These are phyloP conservation scores for Coemansia sp. DNA, from an alignment of 371 early-diverging fungal species.

Conservation along the genomic window DNA sequence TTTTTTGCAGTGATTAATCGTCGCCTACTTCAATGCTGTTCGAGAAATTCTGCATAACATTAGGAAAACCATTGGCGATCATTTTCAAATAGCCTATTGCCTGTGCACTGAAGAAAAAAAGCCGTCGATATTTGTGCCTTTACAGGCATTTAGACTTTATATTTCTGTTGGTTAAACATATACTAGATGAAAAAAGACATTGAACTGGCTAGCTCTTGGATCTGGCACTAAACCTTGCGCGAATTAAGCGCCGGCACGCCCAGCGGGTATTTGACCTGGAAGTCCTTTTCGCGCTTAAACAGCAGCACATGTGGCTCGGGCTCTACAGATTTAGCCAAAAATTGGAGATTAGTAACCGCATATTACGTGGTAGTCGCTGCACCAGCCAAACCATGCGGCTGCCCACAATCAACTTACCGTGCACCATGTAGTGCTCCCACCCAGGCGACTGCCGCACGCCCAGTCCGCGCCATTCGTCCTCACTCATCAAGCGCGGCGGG, in stretches of 20 bases:
- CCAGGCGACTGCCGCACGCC: constrained; percentile 82
- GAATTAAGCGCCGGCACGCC: background rate
- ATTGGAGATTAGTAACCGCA: background rate
- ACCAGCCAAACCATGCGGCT: no score
- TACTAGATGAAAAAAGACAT: background rate
- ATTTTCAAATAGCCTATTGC: no score
- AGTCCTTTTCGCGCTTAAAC: constrained; percentile 73
- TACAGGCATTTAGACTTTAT: background rate
- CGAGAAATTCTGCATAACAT: background rate
- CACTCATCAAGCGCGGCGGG: constrained; percentile 59
- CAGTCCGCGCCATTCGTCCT: constrained; percentile 73
- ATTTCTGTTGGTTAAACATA: background rate
- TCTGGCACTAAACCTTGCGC: background rate
- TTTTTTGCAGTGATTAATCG: background rate
- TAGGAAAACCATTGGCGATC: no score
- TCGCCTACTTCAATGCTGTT: background rate
- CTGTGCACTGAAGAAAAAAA: no score
- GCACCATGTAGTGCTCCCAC: constrained; percentile 86
- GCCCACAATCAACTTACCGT: constrained; percentile 51
- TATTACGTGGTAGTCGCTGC: no score
- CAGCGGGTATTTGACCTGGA: constrained; percentile 57
- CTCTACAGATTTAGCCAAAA: constrained; percentile 41
- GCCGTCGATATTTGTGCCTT: no score
- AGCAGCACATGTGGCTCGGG: constrained; percentile 87
- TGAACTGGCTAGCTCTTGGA: background rate